Evolutionary conservation across 2,329 filamentous ascomycete species (phyloP).

Genomic region (Talaromyces sp.): DNA sequence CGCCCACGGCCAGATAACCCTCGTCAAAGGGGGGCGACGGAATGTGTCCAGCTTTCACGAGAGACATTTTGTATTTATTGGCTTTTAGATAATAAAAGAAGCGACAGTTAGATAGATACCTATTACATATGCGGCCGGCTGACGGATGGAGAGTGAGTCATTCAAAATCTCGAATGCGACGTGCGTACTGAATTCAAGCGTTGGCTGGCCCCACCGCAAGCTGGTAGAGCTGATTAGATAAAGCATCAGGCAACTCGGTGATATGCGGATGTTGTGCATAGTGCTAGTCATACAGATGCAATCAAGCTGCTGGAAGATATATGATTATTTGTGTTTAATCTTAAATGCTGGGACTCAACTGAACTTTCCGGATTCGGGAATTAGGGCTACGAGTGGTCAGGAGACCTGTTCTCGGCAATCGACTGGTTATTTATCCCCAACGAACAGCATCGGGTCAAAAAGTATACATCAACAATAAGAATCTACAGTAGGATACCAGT

Average conservation of each 20-base stretch:
- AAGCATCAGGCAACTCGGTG: no score
- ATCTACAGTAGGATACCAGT: no score
- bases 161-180: neutral
- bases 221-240: no score
- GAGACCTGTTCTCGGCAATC: neutral
- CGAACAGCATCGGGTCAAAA: no score
- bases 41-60: conserved; percentile 13
- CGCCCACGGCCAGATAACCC: conserved; percentile 27
- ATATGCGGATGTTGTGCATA: no score
- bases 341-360: neutral
- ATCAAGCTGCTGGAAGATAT: no score
- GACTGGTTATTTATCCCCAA: neutral
- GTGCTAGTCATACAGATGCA: no score
- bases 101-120: neutral
- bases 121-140: neutral
- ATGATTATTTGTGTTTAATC: neutral
- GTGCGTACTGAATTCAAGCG: neutral
- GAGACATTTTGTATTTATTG: neutral
- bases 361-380: neutral
- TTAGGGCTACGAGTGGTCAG: neutral
- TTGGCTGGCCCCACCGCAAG: neutral
- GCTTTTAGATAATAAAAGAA: neutral
- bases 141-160: neutral
- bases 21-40: conserved; percentile 30
- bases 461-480: neutral